Evolutionary conservation across 306 rosid species (phyloP).

Genomic region (Cucumis cinereus): DNA sequence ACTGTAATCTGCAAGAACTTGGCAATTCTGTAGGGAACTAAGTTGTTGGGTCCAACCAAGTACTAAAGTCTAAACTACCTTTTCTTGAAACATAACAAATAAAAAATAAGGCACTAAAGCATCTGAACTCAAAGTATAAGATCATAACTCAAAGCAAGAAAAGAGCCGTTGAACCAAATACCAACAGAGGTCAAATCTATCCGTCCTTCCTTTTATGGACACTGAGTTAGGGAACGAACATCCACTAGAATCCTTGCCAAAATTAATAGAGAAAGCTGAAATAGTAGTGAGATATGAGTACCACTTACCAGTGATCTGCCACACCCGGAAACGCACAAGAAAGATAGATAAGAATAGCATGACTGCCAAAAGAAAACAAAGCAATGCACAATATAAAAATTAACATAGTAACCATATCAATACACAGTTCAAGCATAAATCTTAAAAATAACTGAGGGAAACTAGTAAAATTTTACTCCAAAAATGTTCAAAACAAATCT

Average conservation of each 20-base stretch:
- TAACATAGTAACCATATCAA: not conserved
- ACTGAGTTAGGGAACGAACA: not conserved
- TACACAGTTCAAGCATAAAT: not conserved
- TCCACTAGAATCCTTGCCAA: not conserved
- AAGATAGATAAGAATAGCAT: constrained; percentile 72
- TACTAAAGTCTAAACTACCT: not conserved
- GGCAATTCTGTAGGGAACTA: not conserved
- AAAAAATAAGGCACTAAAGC: not conserved
- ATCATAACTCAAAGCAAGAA: not conserved
- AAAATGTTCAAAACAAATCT: not conserved
- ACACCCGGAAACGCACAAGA: constrained; percentile 76
- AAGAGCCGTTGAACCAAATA: not conserved
- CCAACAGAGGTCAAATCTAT: not conserved
- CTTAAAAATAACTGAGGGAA: not conserved
- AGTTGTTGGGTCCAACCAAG: not conserved
- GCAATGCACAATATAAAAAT: not conserved
- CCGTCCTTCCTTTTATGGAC: not conserved
- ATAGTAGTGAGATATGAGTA: constrained; percentile 8
- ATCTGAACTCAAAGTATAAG: not conserved
- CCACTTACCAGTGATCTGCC: constrained; percentile 67
- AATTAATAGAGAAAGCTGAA: not conserved
- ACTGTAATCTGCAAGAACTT: not conserved
- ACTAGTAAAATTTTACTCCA: not conserved
- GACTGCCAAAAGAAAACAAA: constrained; percentile 39
- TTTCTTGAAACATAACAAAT: not conserved